Base-by-base conservation (phyloP, 202 grass and related monocot species). In the Panicum hallii region DNA sequence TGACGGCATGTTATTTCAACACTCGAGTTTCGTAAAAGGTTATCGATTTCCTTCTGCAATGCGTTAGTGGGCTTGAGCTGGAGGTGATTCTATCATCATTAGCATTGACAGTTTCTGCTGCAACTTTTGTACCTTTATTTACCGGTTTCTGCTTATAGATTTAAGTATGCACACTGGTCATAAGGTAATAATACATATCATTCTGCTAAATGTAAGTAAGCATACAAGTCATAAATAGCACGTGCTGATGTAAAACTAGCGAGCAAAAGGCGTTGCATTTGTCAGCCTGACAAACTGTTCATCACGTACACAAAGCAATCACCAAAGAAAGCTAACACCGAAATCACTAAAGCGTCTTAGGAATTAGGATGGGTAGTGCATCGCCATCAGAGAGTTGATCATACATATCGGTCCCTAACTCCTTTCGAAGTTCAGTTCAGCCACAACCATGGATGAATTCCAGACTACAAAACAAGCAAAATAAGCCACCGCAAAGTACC, bases 381-480 rank as follows among this genome's bases (percentile, higher is more conserved):
- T 66, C 32, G 30, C 62, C 56, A 62, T 62, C 13, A 30, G n/a
- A 62, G 74, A 62, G 55, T 44, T 44, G 41, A 7, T 7, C 7
- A 63, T 16, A 63, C n/a, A 62, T 32, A 14, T 20, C 6, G 20
- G 19, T 78, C 19, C 47, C 9, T 70, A 46, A 43, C 1, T 45
- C 38, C 75, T 63, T 10, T 5, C 6, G 58, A 5, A 23, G 43
- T 57, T 30, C 1, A 23, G 43, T 57, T 30, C 1, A 16, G 22
- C 6, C 73, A 62, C 20, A 43, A 17, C 53, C 38, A 53, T 30
- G 46, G 9, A 32, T 63, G 72, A 3, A 48, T 71, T 47, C 43
- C 64, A 71, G 34, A 67, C 34, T 49, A 82, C 54, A 78, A 63
- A 72, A 70, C 28, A 73, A 73, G 15, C 41, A 56, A 23, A 58